phyloP scores from a whole-genome alignment of 768 basidiomycete species.

The Neoboletus subvelutipes region DNA sequence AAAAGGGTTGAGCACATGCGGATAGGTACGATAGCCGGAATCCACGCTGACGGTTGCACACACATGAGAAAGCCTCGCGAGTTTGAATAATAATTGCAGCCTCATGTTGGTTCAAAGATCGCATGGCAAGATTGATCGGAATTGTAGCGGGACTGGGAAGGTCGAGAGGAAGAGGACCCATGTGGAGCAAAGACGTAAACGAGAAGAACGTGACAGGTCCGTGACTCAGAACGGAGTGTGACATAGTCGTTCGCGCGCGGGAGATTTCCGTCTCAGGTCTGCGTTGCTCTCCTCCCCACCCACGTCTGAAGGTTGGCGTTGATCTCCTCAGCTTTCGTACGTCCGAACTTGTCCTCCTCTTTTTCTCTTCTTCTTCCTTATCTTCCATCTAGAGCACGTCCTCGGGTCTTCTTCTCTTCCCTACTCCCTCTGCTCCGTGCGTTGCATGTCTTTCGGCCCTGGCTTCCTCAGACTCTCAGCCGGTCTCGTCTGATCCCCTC shows the following conservation, averaged over 20 bases:
- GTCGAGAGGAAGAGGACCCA: not conserved
- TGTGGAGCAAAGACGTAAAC: conserved; percentile 21
- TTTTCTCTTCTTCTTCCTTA: not conserved
- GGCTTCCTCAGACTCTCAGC: conserved; percentile 32
- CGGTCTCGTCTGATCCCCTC: conserved; percentile 55
- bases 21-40: not conserved
- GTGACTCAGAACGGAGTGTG: not conserved
- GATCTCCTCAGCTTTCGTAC: conserved; percentile 14
- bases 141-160: not conserved
- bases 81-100: not conserved
- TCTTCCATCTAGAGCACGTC: conserved; percentile 2
- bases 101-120: conserved; percentile 6
- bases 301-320: conserved; percentile 24
- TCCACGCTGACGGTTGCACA: not conserved
- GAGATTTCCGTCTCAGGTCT: conserved; percentile 16
- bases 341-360: conserved; percentile 9
- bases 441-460: conserved; percentile 32
- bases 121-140: conserved; percentile 5
- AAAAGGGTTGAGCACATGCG: conserved; percentile 6
- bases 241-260: conserved; percentile 7
- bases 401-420: too few species aligned
- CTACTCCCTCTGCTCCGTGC: not conserved
- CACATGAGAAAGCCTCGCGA: not conserved
- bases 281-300: conserved; percentile 28
- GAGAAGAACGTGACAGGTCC: not conserved